A percentile compares a stretch with the other conserved stretches of the same genome.
Evolutionary conservation across 805 yeast genomes (phyloP).

Genomic region (Hemisphaericaspora nanyangensis): DNA sequence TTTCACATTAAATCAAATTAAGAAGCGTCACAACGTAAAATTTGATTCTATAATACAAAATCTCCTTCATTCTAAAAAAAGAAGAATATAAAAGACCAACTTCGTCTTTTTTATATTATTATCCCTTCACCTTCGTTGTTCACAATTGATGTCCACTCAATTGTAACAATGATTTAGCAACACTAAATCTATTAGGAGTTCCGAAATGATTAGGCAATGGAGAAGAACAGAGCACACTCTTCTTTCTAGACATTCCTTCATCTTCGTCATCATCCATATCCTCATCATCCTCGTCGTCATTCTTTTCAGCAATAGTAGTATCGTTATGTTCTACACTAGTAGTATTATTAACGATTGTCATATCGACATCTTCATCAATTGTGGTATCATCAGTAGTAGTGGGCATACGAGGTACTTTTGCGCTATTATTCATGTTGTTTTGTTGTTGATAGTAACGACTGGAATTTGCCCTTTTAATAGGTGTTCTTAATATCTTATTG

Average conservation of each 20-base stretch:
- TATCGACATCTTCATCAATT: constrained; percentile 20
- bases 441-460: constrained; percentile 2
- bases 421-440: neutral
- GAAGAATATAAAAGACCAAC: no score
- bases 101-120: no score
- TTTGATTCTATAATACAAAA: no score
- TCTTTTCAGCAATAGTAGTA: constrained; percentile 10
- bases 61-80: no score
- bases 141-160: constrained; percentile 25
- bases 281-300: constrained; percentile 3
- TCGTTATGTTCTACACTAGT: constrained; percentile 7
- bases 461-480: constrained; percentile 30
- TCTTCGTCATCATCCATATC: constrained; percentile 16
- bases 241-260: constrained; percentile 7
- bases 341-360: constrained; percentile 16
- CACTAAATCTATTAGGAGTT: constrained; percentile 44
- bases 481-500: constrained; percentile 41
- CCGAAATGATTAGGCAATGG: constrained; percentile 33
- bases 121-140: no score
- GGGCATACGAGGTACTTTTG: constrained; percentile 5
- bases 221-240: constrained; percentile 29
- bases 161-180: constrained; percentile 43
- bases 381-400: constrained; percentile 18
- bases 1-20: no score
- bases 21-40: neutral